Evolutionary conservation across 257 asterid species (phyloP).

Genomic region (Penstemon barbatus): DNA sequence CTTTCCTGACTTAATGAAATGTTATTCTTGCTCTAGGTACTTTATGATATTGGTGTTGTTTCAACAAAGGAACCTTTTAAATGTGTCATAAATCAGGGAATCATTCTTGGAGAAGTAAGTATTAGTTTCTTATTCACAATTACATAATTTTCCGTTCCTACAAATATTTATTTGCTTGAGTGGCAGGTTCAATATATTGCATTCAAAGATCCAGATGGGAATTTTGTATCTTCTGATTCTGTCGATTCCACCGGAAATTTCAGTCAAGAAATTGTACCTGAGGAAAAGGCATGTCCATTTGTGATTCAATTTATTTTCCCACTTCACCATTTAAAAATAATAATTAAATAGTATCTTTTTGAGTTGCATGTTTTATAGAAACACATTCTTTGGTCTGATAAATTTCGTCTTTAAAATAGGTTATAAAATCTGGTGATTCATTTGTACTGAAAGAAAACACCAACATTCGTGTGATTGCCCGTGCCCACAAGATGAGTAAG

Average conservation of each 20-base stretch:
- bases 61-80: conserved; percentile 92
- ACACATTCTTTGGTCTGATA: not conserved
- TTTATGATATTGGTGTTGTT: conserved; percentile 84
- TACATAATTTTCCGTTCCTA: conserved; percentile 19
- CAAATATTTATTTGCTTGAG: conserved; percentile 36
- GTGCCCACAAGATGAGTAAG: conserved; percentile 97
- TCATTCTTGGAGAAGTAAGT: conserved; percentile 96
- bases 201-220: conserved; percentile 72
- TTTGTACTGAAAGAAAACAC: conserved; percentile 84
- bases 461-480: conserved; percentile 64
- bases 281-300: conserved; percentile 57
- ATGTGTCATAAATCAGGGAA: conserved; percentile 98
- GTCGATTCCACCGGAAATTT: conserved; percentile 44
- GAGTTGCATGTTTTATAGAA: conserved; percentile 9
- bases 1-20: conserved; percentile 19
- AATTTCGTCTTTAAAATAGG: conserved; percentile 49
- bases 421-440: conserved; percentile 71
- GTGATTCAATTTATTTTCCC: conserved; percentile 5
- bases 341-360: not conserved
- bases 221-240: conserved; percentile 76
- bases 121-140: conserved; percentile 25
- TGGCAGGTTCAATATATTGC: conserved; percentile 85
- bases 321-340: not conserved
- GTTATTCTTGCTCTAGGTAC: conserved; percentile 63
- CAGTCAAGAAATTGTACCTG: conserved; percentile 70